These are phyloP conservation scores for Pichia sp. DNA, from an alignment of 1,139 yeast genomes.

Conservation along the genomic window DNA sequence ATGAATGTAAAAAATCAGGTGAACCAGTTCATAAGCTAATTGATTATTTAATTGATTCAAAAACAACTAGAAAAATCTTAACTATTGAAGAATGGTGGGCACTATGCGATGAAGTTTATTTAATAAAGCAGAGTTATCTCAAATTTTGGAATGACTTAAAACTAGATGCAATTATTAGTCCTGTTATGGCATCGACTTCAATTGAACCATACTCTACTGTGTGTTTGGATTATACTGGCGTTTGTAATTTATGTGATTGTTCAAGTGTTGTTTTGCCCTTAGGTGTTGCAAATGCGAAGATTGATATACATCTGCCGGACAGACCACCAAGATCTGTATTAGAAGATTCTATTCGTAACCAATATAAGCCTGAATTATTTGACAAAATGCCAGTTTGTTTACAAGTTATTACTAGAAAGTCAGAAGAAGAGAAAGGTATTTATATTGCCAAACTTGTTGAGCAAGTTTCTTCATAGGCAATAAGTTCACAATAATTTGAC, in stretches of 20 bases:
- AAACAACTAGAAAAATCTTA: slow-evolving; percentile 24
- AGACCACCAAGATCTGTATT: slow-evolving; percentile 31
- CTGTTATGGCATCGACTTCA: slow-evolving; percentile 19
- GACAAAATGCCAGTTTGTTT: slow-evolving; percentile 63
- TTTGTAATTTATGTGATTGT: slow-evolving; percentile 21
- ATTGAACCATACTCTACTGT: slow-evolving; percentile 5
- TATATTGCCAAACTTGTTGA: slow-evolving; percentile 28
- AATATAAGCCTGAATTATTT: slow-evolving; percentile 50
- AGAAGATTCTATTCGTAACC: slow-evolving; percentile 35
- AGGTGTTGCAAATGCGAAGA: slow-evolving; percentile 14
- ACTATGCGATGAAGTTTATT: slow-evolving; percentile 27
- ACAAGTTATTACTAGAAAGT: slow-evolving; percentile 52
- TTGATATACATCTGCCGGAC: slow-evolving; percentile 9
- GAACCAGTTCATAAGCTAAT: slow-evolving; percentile 34
- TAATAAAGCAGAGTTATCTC: slow-evolving; percentile 27
- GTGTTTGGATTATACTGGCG: slow-evolving; percentile 16
- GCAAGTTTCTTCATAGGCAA: background rate
- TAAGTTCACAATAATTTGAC: no score
- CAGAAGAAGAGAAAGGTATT: slow-evolving; percentile 57
- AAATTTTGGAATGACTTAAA: slow-evolving; percentile 28
- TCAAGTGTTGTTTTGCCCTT: slow-evolving; percentile 20
- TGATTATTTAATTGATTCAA: slow-evolving; percentile 5
- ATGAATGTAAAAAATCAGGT: slow-evolving; percentile 33
- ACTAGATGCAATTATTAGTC: slow-evolving; percentile 20
- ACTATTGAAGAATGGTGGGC: slow-evolving; percentile 32